Evolutionary conservation across 768 basidiomycete species (phyloP), one percentile per base, ranked within the genome.

Genomic region (Naematelia aurantialba): DNA sequence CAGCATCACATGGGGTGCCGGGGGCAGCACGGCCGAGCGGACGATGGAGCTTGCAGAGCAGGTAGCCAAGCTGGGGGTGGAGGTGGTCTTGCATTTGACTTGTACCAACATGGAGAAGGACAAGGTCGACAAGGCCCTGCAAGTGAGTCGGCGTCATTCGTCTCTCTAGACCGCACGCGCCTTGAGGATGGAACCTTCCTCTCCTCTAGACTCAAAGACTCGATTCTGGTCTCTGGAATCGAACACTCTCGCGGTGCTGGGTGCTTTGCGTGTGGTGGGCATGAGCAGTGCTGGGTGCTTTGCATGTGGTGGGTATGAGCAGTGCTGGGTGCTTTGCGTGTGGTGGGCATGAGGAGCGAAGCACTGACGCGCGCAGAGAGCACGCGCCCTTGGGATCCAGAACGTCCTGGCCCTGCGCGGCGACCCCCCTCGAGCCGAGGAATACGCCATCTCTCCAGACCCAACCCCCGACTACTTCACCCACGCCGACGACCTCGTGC

Each of bases 1-100:
- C 58, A 92, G 87, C 69, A 83, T 98, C 21, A 98, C 96, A 69
- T 98, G 96, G 96, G 96, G 96, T 45, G 94, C 96, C 0, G 94
- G 96, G 10, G 94, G 96, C 1, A 85, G 86, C 5, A 98, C 94
- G 0, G 90, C 84, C 66, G 89, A 92, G 30, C 83, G 88, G 29
- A 89, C 85, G 72, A 80, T 99, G 42, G 91, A 93, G 64, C 83
- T 99, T 1, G 93, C 92, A 0, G 83, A 68, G 50, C 66, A 75
- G 56, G 59, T 73, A 34, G 64, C 61, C 21, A 70, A 71, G 56
- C 29, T 73, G 47, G 65, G 68, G 17, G 66, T 78, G 55, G 70
- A 76, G 45, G 71, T 76, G 21, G 67, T 76, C 13, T 55, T 76
- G 58, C 75, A 76, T 70, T 58, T 76, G 63, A 76, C 75, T 48